These are phyloP conservation scores for Pythium myriotylum DNA, from an alignment of 352 stramenopile genomes.

Conservation along the genomic window DNA sequence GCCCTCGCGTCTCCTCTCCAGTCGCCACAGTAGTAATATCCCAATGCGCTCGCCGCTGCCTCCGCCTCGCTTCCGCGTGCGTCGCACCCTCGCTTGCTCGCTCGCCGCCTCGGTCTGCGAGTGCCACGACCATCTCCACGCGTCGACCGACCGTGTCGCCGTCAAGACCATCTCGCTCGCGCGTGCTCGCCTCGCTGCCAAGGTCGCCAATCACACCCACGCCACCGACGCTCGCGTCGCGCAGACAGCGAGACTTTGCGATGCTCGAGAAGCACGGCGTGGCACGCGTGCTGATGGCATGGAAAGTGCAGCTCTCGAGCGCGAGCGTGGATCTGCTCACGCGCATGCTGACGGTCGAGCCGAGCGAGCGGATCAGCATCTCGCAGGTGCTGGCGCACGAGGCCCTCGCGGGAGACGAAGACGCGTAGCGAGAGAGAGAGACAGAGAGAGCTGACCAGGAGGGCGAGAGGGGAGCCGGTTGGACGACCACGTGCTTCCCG, in stretches of 20 bases:
- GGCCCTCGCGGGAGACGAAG: conserved; percentile 5
- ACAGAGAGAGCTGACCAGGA: too few species aligned
- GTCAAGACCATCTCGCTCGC: conserved; percentile 21
- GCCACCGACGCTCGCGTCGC: too few species aligned
- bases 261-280: conserved; percentile 3
- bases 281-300: conserved; percentile 13
- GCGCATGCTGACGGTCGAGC: conserved; percentile 49
- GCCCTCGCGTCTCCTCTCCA: neutral
- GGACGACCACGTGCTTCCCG: too few species aligned
- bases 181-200: too few species aligned
- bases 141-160: neutral
- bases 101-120: conserved; percentile 16
- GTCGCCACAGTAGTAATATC: too few species aligned
- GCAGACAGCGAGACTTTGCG: neutral
- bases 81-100: conserved; percentile 1
- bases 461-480: too few species aligned
- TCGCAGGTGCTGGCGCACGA: conserved; percentile 36
- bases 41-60: too few species aligned
- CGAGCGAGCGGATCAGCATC: conserved; percentile 37
- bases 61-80: conserved; percentile 8
- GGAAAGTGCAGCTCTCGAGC: conserved; percentile 12
- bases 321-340: conserved; percentile 46
- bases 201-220: too few species aligned
- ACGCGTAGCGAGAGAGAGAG: too few species aligned
- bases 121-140: conserved; percentile 3